Conservation (phyloP, 345 rosid genomes). For the Melaleuca alternifolia region DNA sequence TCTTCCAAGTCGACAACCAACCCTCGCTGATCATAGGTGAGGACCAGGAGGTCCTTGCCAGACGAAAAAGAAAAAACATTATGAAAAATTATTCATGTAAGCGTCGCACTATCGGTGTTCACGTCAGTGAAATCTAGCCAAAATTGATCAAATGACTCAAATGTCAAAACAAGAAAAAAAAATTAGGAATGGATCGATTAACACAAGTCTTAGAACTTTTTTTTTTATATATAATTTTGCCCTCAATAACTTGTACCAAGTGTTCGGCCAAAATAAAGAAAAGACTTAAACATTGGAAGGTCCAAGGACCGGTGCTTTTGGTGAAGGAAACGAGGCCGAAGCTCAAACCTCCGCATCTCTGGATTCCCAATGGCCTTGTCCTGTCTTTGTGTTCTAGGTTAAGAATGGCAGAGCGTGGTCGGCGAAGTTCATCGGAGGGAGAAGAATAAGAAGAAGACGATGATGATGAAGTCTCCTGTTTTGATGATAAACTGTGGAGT, state of each 20-base stretch:
- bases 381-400: not conserved
- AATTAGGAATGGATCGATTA: too few species aligned
- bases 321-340: not conserved
- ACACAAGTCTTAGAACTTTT: too few species aligned
- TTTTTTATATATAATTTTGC: too few species aligned
- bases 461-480: not conserved
- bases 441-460: not conserved
- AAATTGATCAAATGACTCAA: too few species aligned
- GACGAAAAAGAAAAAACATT: too few species aligned
- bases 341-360: not conserved
- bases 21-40: too few species aligned
- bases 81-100: too few species aligned
- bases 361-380: not conserved
- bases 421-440: not conserved
- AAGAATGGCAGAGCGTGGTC: not conserved
- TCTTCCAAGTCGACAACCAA: too few species aligned
- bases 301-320: not conserved
- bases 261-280: not conserved
- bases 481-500: not conserved
- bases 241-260: not conserved
- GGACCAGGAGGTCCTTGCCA: too few species aligned
- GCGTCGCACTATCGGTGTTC: too few species aligned
- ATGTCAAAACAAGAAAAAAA: too few species aligned
- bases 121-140: too few species aligned
- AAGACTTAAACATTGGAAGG: not conserved